Conservation (phyloP, 2,329 filamentous ascomycete genomes). For the Ceratocystis variospora region DNA sequence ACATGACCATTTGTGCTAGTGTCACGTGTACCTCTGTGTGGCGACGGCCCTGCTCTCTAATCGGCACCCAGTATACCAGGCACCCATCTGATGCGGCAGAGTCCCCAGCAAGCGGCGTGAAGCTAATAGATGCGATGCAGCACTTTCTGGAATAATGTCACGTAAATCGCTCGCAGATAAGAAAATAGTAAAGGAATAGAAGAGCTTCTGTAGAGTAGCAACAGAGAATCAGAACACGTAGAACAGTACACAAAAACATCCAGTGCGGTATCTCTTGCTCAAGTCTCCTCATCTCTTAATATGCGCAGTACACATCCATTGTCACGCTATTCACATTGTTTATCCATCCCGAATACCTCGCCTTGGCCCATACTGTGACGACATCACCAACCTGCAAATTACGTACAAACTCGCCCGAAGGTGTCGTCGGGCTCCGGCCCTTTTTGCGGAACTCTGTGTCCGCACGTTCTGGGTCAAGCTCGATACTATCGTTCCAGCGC, state of each 20-base stretch:
- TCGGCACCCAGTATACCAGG: too few species aligned
- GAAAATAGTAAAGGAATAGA: too few species aligned
- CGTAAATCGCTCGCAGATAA: too few species aligned
- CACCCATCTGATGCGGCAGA: too few species aligned
- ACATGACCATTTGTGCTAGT: neutral
- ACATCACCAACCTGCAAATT: slow-evolving; percentile 45
- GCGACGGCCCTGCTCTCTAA: too few species aligned
- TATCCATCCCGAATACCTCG: slow-evolving; percentile 41
- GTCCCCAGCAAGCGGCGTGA: too few species aligned
- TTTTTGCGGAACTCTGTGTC: slow-evolving; percentile 26
- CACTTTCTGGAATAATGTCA: too few species aligned
- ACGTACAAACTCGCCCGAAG: slow-evolving; percentile 42
- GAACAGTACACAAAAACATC: neutral
- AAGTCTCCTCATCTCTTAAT: neutral
- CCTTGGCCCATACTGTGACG: slow-evolving; percentile 47
- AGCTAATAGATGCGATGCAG: too few species aligned
- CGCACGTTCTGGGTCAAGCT: slow-evolving; percentile 31
- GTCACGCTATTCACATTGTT: slow-evolving; percentile 38
- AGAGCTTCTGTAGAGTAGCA: neutral
- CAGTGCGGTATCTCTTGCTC: neutral
- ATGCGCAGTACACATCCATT: slow-evolving; percentile 46
- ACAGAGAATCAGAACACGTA: slow-evolving; percentile 4
- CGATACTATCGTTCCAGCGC: slow-evolving; percentile 37
- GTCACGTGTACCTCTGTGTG: too few species aligned
- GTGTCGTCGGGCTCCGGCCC: slow-evolving; percentile 39